A percentile compares a stretch with the other conserved stretches of the same genome.
Conservation (phyloP, 2,329 filamentous ascomycete species). For the Scytalidium sp. region DNA sequence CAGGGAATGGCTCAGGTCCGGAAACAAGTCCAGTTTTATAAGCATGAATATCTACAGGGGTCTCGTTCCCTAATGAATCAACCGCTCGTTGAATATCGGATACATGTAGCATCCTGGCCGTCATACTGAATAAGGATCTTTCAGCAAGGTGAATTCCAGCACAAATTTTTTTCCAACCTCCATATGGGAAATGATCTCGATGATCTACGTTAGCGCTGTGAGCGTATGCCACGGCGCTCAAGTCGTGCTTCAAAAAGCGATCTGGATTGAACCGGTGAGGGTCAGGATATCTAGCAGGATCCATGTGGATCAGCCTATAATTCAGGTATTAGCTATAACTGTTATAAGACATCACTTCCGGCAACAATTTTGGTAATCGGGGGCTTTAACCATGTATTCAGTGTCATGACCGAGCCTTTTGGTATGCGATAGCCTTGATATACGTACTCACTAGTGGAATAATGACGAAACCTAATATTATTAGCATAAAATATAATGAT, state of each 20-base stretch:
- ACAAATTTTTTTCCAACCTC: slow-evolving; percentile 31
- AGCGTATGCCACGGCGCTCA: neutral
- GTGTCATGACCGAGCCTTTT: neutral
- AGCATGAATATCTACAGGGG: slow-evolving; percentile 2
- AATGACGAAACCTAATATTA: neutral
- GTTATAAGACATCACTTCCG: no score
- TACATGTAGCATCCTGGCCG: slow-evolving; percentile 29
- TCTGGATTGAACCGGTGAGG: slow-evolving; percentile 1
- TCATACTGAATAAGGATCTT: slow-evolving; percentile 23
- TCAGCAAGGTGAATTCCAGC: slow-evolving; percentile 34
- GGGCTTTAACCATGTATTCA: neutral
- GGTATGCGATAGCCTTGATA: neutral
- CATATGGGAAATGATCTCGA: slow-evolving; percentile 29
- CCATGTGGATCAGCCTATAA: slow-evolving; percentile 13
- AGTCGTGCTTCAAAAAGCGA: slow-evolving; percentile 1
- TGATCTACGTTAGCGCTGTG: slow-evolving; percentile 30
- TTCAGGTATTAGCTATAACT: no score
- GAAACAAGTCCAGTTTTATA: neutral
- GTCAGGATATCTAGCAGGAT: slow-evolving; percentile 2
- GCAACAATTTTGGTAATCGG: no score
- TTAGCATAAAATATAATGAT: neutral
- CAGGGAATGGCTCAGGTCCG: neutral
- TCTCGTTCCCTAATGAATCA: neutral
- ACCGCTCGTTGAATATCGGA: slow-evolving; percentile 20
- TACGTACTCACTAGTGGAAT: neutral